A percentile compares a stretch with the other conserved stretches of the same genome.
phyloP scores from a whole-genome alignment of 2,329 filamentous ascomycete species.

The Cytospora piceicola region DNA sequence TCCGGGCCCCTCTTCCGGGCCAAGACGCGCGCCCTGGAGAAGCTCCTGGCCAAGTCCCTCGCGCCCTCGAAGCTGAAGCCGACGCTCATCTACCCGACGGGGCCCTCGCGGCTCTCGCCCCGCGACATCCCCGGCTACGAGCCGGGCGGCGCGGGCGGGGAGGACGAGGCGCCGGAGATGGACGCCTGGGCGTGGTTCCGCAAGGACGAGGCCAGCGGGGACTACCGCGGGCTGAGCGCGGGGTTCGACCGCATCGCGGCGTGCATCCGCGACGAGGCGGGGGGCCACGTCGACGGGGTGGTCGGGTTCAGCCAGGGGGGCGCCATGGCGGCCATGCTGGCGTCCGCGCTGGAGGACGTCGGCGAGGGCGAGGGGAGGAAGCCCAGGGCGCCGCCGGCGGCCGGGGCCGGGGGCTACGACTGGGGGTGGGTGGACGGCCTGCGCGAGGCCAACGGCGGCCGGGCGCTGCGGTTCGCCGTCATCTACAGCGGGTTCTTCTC shows the following conservation, averaged over 20 bases:
- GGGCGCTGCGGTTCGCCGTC: conserved; percentile 68
- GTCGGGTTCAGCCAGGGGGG: conserved; percentile 84
- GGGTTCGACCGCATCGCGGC: conserved; percentile 68
- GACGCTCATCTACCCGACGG: conserved; percentile 70
- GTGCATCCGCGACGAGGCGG: conserved; percentile 62
- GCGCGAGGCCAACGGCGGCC: conserved; percentile 52
- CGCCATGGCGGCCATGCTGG: conserved; percentile 71
- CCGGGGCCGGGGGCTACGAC: conserved; percentile 39
- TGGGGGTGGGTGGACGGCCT: conserved; percentile 50
- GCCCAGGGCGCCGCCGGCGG: conserved; percentile 40
- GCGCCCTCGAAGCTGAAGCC: conserved; percentile 53
- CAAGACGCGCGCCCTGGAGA: conserved; percentile 87
- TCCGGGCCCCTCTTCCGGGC: conserved; percentile 82
- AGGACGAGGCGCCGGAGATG: conserved; percentile 47
- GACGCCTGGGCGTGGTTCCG: conserved; percentile 86
- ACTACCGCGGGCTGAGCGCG: conserved; percentile 71
- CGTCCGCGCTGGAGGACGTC: conserved; percentile 67
- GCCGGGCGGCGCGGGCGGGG: too few species aligned
- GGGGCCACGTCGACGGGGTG: conserved; percentile 75
- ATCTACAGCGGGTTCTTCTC: conserved; percentile 79
- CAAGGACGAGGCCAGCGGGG: conserved; percentile 65
- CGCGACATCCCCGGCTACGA: conserved; percentile 72
- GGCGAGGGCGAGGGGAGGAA: conserved; percentile 29
- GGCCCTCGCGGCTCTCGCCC: conserved; percentile 63
- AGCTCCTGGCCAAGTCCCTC: conserved; percentile 76